phyloP scores from a whole-genome alignment of 257 asterid species.

The Nicotiana knightiana region DNA sequence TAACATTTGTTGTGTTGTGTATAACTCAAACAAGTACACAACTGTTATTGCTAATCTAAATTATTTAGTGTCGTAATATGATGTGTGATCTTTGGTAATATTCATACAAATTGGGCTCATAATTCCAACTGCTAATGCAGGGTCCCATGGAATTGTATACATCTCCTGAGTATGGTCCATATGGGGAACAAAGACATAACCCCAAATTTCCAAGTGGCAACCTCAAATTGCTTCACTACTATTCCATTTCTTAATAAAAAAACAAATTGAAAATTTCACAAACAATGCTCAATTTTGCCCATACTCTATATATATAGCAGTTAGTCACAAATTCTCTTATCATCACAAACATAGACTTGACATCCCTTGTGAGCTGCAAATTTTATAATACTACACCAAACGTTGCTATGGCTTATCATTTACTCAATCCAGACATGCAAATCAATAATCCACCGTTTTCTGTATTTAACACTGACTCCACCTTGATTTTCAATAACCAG shows the following conservation, averaged over 20 bases:
- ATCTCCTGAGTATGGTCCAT: conserved; percentile 37
- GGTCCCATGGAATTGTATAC: conserved; percentile 26
- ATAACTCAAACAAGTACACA: too few species aligned
- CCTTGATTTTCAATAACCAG: conserved; percentile 28
- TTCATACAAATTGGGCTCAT: not conserved
- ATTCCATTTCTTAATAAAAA: not conserved
- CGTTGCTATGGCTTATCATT: conserved; percentile 32
- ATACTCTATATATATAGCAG: conserved; percentile 9
- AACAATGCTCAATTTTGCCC: not conserved
- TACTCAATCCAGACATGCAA: conserved; percentile 26
- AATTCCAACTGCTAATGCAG: not conserved
- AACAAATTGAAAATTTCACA: not conserved
- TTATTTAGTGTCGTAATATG: too few species aligned
- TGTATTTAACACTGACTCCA: conserved; percentile 36
- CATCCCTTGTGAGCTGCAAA: not conserved
- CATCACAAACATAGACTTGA: not conserved
- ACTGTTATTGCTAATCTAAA: too few species aligned
- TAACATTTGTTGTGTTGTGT: too few species aligned
- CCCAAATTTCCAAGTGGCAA: conserved; percentile 34
- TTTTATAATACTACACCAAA: not conserved
- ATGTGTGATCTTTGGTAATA: too few species aligned
- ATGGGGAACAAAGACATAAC: conserved; percentile 22
- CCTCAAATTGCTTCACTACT: conserved; percentile 8
- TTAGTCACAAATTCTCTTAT: not conserved
- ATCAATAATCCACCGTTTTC: conserved; percentile 22